Base-by-base conservation (phyloP, 1,284 basidiomycete species). In the Boletus semigastroideus region DNA sequence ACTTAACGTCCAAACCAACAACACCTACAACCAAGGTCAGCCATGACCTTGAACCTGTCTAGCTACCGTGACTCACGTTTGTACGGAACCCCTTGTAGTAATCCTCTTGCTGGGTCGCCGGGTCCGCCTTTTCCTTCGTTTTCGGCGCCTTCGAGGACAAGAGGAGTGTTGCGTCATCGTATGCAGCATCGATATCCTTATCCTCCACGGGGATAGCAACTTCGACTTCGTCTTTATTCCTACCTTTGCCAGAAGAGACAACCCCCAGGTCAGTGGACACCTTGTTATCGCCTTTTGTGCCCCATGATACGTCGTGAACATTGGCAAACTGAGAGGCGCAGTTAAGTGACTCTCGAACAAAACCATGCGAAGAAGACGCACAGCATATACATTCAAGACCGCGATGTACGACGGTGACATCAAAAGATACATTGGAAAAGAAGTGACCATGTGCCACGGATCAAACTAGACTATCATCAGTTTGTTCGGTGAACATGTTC, bases 381-480 rank as follows among this genome's bases (percentile, higher is more conserved):
- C 31, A 31, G 13, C 31, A 31, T 31, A 31, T 31, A 31, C 31
- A 31, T 31, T 31, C 31, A 31, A 31, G 31, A 31, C 31, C 31
- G 13, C 31, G 14, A 31, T 31, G 5, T 31, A 31, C 13, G 31
- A 31, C 14, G 31, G 13, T 1, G 92, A 88, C 76, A 96, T 84
- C 49, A 98, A 77, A 20, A 95, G 73, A 65, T 98, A 98, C 69
- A 98, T 95, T 14, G 93, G 44, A 72, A 97, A 96, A 17, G 88
- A 92, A 0, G 94, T 97, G 65, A 97, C 79, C 86, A 90, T 31
- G 11, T 96, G 93, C 85, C 90, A 90, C 5, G 92, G 92, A 63
- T 95, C 89, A 61, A 92, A 84, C 86, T 90, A 57, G 37, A 54
- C 22, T 6, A 17, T 13, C 19, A 51, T 53, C 54, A 47, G 33